These are phyloP conservation scores for Gorgonomyces haynaldii DNA, from an alignment of 192 early-diverging fungal species.

Conservation along the genomic window DNA sequence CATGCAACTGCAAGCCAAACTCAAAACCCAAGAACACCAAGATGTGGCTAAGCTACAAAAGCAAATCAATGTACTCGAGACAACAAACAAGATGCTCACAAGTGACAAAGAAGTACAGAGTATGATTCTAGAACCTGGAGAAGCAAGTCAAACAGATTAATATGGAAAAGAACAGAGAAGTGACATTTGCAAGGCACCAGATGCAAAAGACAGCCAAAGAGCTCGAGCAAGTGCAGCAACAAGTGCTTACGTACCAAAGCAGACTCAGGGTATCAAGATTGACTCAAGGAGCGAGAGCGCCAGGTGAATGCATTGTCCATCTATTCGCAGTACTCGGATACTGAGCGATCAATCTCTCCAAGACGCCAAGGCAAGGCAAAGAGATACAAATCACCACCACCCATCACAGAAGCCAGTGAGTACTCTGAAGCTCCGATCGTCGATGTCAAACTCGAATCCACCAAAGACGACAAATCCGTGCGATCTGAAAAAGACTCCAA, in stretches of 20 bases:
- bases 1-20: not conserved
- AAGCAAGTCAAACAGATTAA: not conserved
- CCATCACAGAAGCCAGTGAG: too few relatives aligned
- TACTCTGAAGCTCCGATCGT: too few relatives aligned
- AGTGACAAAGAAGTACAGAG: not conserved
- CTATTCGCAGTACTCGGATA: too few relatives aligned
- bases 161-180: not conserved
- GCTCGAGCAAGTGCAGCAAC: not conserved
- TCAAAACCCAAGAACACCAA: not conserved
- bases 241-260: not conserved
- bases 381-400: too few relatives aligned
- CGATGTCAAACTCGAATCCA: too few relatives aligned
- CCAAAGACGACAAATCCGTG: too few relatives aligned
- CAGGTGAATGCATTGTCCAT: constrained; percentile 1
- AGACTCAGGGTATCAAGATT: not conserved
- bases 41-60: constrained; percentile 1
- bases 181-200: not conserved
- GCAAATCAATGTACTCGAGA: not conserved
- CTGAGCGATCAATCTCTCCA: too few relatives aligned
- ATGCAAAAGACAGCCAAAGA: constrained; percentile 2
- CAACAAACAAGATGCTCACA: not conserved
- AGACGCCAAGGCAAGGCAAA: too few relatives aligned
- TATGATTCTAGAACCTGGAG: not conserved
- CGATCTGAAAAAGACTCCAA: too few relatives aligned
- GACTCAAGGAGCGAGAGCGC: constrained; percentile 6